Percentiles rank a stretch among this genome's conserved stretches.
phyloP scores from a whole-genome alignment of 495 filamentous ascomycete species.

The Penicillium simplicissimum region DNA sequence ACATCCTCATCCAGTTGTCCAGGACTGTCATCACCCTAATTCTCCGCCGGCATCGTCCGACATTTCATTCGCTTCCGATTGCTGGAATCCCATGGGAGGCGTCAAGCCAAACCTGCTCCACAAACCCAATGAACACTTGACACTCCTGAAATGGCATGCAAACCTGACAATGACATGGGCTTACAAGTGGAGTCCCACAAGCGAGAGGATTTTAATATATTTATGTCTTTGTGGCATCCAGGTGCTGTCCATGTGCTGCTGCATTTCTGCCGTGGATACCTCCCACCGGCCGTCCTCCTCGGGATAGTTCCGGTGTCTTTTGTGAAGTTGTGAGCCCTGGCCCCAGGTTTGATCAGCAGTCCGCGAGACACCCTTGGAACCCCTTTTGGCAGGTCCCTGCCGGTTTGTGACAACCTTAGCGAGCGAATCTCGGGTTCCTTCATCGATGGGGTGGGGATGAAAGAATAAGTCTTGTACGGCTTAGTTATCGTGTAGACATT shows the following conservation, averaged over 20 bases:
- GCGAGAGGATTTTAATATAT: background rate
- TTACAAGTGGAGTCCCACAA: conserved; percentile 1
- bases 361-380: background rate
- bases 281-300: background rate
- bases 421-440: background rate
- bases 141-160: background rate
- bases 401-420: background rate
- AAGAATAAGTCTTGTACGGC: background rate
- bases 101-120: background rate
- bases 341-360: background rate
- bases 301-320: background rate
- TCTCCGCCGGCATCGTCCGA: background rate
- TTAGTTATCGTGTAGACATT: background rate
- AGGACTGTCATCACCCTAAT: conserved; percentile 9
- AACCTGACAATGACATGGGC: conserved; percentile 1
- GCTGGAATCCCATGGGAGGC: conserved; percentile 4
- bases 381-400: background rate
- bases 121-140: background rate
- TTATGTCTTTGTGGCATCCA: background rate
- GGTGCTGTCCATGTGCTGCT: background rate
- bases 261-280: background rate
- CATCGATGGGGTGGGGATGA: background rate
- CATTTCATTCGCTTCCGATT: conserved; percentile 11
- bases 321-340: background rate
- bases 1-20: background rate